Percentiles rank a stretch among this genome's conserved stretches.
phyloP scores from a whole-genome alignment of 176 grass and related monocot genomes.

The Raddia distichophylla region DNA sequence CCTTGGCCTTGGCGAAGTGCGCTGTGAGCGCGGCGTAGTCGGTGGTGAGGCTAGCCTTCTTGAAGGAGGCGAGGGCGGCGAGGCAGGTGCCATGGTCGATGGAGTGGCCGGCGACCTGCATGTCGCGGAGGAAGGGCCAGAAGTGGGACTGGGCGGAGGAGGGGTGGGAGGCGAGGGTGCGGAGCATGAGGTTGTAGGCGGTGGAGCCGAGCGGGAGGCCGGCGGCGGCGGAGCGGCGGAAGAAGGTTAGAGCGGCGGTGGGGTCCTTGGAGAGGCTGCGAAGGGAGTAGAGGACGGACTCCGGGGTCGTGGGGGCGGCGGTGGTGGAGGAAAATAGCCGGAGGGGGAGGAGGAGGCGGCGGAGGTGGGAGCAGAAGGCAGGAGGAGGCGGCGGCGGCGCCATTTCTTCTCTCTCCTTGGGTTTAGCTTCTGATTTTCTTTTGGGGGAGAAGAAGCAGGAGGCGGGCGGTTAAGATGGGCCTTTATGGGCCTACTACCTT shows the following conservation, averaged over 20 bases:
- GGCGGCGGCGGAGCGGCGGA: slow-evolving; percentile 45
- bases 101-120: slow-evolving; percentile 59
- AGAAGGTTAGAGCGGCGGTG: slow-evolving; percentile 63
- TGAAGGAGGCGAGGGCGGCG: slow-evolving; percentile 72
- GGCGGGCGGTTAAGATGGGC: neutral
- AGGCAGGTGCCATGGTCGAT: slow-evolving; percentile 82
- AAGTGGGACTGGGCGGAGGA: slow-evolving; percentile 54
- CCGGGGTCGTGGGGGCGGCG: slow-evolving; percentile 42
- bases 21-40: slow-evolving; percentile 58
- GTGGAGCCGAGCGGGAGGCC: slow-evolving; percentile 51
- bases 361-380: slow-evolving; percentile 36
- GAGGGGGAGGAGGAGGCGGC: slow-evolving; percentile 28
- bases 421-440: neutral
- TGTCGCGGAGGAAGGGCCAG: slow-evolving; percentile 80
- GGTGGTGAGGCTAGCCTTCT: slow-evolving; percentile 55
- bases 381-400: slow-evolving; percentile 42
- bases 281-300: slow-evolving; percentile 80
- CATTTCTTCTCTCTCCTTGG: slow-evolving; percentile 3
- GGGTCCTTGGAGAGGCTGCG: slow-evolving; percentile 69
- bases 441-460: neutral
- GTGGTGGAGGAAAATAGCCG: slow-evolving; percentile 19
- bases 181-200: slow-evolving; percentile 91
- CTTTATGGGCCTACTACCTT: neutral
- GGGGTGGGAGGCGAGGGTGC: slow-evolving; percentile 61
- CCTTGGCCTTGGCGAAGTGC: slow-evolving; percentile 41